phyloP scores from a whole-genome alignment of 352 stramenopile genomes.

The Globisporangium nunn region DNA sequence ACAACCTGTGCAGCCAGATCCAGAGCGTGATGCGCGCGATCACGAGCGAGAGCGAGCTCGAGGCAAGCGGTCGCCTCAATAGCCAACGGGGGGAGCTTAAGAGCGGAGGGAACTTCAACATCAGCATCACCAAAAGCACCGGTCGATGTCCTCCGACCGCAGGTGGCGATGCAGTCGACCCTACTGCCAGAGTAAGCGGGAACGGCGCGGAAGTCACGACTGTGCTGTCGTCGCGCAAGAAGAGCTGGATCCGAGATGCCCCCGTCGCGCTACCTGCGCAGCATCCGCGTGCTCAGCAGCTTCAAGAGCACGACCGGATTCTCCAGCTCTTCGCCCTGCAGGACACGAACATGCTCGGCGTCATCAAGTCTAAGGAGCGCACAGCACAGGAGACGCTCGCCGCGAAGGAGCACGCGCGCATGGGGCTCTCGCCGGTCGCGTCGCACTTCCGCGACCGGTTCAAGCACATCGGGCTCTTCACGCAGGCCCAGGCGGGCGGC shows the following conservation, averaged over 20 bases:
- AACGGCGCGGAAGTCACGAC: neutral
- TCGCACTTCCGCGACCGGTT: constrained; percentile 58
- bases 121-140: neutral
- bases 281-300: neutral
- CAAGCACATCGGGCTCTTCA: constrained; percentile 48
- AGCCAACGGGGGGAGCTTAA: constrained; percentile 10
- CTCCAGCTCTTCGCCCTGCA: constrained; percentile 45
- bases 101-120: neutral
- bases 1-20: constrained; percentile 62
- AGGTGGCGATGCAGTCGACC: neutral
- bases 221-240: neutral
- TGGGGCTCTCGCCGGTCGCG: constrained; percentile 36
- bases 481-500: constrained; percentile 25
- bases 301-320: constrained; percentile 19
- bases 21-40: constrained; percentile 39
- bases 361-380: constrained; percentile 69
- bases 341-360: constrained; percentile 41
- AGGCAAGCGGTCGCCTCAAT: neutral
- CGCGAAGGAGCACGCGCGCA: constrained; percentile 30
- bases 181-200: neutral
- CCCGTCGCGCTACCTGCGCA: neutral
- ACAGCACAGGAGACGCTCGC: constrained; percentile 21
- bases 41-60: constrained; percentile 25
- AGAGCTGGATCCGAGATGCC: neutral
- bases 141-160: neutral